These are phyloP conservation scores for Nicotiana knightiana DNA, from an alignment of 257 asterid species.

Conservation along the genomic window DNA sequence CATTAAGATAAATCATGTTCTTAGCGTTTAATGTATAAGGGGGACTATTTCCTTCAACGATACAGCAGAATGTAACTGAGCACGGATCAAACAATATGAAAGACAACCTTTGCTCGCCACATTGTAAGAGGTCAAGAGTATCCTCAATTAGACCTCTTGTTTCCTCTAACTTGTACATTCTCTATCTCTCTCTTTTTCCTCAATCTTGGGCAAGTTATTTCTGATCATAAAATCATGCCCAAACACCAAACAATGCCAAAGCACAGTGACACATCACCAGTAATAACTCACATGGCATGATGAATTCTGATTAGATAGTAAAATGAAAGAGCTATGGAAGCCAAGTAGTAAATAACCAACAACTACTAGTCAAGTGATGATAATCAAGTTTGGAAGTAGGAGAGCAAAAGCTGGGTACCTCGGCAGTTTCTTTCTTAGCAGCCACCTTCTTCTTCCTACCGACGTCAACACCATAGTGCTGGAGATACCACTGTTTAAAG, in stretches of 20 bases:
- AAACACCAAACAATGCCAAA: background rate
- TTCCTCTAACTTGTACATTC: background rate
- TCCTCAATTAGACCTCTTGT: background rate
- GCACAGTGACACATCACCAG: background rate
- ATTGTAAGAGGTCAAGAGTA: background rate
- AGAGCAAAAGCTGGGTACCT: slow-evolving; percentile 14
- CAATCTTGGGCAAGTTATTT: background rate
- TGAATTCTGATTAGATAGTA: background rate
- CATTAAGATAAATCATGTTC: background rate
- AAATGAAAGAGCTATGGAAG: background rate
- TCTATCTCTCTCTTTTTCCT: background rate
- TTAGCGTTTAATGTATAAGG: too few species aligned
- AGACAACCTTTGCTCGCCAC: background rate
- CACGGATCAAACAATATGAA: background rate
- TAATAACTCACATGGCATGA: background rate
- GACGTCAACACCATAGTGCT: slow-evolving; percentile 35
- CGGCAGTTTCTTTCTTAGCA: slow-evolving; percentile 29
- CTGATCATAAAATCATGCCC: background rate
- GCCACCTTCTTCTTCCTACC: slow-evolving; percentile 35
- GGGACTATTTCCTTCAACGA: too few species aligned
- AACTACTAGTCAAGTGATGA: background rate
- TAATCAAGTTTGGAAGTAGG: background rate
- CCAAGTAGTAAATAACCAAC: background rate
- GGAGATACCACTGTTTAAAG: slow-evolving; percentile 40
- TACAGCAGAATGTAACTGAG: background rate